Percentiles rank a stretch among this genome's conserved stretches.
Conservation (phyloP, 768 basidiomycete genomes). For the Mycena metata region DNA sequence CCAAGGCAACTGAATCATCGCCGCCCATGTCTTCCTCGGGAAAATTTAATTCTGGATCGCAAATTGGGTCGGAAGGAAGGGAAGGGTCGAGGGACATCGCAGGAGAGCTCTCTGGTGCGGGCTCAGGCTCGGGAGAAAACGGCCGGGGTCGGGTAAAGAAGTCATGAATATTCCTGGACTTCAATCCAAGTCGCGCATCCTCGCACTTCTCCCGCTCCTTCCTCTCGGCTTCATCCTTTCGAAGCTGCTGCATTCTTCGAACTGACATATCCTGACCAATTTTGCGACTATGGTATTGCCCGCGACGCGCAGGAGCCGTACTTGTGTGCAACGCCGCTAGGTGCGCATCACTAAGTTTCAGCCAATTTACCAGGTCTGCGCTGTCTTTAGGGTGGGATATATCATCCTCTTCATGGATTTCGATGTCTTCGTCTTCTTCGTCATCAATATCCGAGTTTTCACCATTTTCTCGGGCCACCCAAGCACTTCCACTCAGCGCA, state of each 20-base stretch:
- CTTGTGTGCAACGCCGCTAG: too few relatives aligned
- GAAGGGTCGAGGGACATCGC: too few relatives aligned
- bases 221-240: background rate
- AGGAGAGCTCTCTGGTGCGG: too few relatives aligned
- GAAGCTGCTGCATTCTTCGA: background rate
- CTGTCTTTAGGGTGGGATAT: background rate
- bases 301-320: background rate
- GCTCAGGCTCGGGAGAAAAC: too few relatives aligned
- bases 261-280: background rate
- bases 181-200: background rate
- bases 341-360: constrained; percentile 7
- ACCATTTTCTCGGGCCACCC: background rate
- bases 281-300: background rate
- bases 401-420: background rate
- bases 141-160: background rate
- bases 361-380: background rate
- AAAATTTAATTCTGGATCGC: too few relatives aligned
- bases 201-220: background rate
- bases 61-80: too few relatives aligned
- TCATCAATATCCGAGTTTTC: background rate
- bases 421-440: background rate
- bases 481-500: background rate
- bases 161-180: background rate
- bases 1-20: too few relatives aligned
- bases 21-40: too few relatives aligned